Conservation (phyloP, 2,329 filamentous ascomycete genomes). For the Botryotinia globosa region DNA sequence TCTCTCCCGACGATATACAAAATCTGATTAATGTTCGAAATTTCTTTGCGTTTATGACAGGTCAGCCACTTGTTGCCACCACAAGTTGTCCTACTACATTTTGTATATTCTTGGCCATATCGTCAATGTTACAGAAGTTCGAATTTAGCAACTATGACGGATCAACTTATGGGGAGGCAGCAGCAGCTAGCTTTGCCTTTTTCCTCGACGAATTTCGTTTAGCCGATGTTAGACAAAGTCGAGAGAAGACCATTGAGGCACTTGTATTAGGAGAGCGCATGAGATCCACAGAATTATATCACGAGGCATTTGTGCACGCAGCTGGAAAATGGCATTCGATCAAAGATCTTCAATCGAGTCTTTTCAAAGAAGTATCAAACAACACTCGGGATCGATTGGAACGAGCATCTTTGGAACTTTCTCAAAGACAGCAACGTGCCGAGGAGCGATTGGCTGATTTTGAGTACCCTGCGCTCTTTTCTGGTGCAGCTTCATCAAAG, state of each 20-base stretch:
- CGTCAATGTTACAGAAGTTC: conserved; percentile 54
- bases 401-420: conserved; percentile 75
- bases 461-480: conserved; percentile 86
- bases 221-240: conserved; percentile 75
- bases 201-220: conserved; percentile 76
- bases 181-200: conserved; percentile 64
- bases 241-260: conserved; percentile 85
- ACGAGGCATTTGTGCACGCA: conserved; percentile 87
- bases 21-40: conserved; percentile 60
- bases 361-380: conserved; percentile 67
- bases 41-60: conserved; percentile 63
- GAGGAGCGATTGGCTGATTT: conserved; percentile 78
- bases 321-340: conserved; percentile 82
- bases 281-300: conserved; percentile 78
- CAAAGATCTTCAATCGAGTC: conserved; percentile 61
- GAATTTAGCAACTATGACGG: conserved; percentile 56
- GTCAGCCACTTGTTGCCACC: conserved; percentile 61
- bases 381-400: conserved; percentile 78
- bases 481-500: conserved; percentile 82
- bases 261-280: conserved; percentile 87
- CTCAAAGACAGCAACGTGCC: conserved; percentile 67
- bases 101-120: conserved; percentile 53
- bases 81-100: conserved; percentile 52
- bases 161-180: conserved; percentile 57
- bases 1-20: conserved; percentile 48